Conservation (phyloP, 148 eudicot genomes). For the Chenopodium formosanum region DNA sequence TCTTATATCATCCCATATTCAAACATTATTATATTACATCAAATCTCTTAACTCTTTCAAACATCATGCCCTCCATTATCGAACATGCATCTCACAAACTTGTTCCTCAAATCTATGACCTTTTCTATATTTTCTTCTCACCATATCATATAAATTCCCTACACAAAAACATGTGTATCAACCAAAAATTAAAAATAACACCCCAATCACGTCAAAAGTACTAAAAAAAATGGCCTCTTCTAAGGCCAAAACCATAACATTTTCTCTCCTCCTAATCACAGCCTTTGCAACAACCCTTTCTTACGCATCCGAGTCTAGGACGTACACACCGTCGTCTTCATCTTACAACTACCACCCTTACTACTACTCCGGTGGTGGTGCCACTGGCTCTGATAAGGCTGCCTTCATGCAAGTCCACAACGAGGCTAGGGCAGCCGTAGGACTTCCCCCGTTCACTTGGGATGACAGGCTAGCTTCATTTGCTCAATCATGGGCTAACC, state of each 20-base stretch:
- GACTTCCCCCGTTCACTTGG: constrained; percentile 45
- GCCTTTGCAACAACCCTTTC: background rate
- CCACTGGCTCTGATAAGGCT: background rate
- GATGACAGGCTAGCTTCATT: constrained; percentile 35
- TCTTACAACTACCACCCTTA: background rate
- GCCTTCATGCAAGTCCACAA: constrained; percentile 24
- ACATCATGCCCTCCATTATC: background rate
- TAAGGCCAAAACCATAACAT: background rate
- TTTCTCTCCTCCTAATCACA: background rate
- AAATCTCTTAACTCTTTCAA: background rate
- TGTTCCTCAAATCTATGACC: background rate
- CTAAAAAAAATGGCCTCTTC: background rate
- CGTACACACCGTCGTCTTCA: background rate
- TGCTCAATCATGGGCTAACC: constrained; percentile 45
- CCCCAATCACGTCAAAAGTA: too few relatives aligned
- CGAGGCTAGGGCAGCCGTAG: constrained; percentile 40
- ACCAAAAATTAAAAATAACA: background rate
- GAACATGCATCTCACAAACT: constrained; percentile 10
- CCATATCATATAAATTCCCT: background rate
- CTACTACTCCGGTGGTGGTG: background rate
- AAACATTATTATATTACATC: background rate
- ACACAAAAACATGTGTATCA: background rate
- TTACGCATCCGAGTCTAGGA: background rate
- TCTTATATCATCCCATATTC: background rate
- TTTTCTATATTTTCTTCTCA: background rate